Conservation (phyloP, 805 yeast genomes). For the Nakazawaea ernobii region DNA sequence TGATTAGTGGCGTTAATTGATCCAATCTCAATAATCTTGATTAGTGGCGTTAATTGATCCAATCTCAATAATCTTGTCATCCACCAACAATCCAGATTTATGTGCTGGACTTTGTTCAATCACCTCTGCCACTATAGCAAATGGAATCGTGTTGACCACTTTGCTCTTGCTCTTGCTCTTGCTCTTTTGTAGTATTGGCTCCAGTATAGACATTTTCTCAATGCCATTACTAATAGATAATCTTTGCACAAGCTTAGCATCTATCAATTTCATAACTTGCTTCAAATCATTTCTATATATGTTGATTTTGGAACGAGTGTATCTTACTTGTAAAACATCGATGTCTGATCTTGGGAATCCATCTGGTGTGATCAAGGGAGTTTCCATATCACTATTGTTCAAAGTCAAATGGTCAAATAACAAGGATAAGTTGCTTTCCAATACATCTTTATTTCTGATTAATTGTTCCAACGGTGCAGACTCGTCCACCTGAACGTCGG, state of each 20-base stretch:
- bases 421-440: constrained; percentile 35
- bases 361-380: constrained; percentile 59
- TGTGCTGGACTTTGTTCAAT: constrained; percentile 51
- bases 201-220: background rate
- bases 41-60: constrained; percentile 49
- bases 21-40: constrained; percentile 48
- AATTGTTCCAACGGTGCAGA: constrained; percentile 15
- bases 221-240: constrained; percentile 13
- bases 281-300: constrained; percentile 66
- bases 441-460: constrained; percentile 24
- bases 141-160: constrained; percentile 32
- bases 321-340: constrained; percentile 67
- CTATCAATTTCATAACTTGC: constrained; percentile 40
- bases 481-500: constrained; percentile 5
- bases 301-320: constrained; percentile 57
- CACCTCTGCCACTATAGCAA: constrained; percentile 50
- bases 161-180: constrained; percentile 8
- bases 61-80: constrained; percentile 51
- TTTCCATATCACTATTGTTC: constrained; percentile 55
- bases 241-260: constrained; percentile 38
- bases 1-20: constrained; percentile 51
- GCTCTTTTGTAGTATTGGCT: background rate
- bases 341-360: constrained; percentile 86
- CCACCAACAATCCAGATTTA: constrained; percentile 40
- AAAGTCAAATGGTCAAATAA: constrained; percentile 37